Evolutionary conservation across 129 eudicot species (phyloP).

Genomic region (Glebionis coronaria): DNA sequence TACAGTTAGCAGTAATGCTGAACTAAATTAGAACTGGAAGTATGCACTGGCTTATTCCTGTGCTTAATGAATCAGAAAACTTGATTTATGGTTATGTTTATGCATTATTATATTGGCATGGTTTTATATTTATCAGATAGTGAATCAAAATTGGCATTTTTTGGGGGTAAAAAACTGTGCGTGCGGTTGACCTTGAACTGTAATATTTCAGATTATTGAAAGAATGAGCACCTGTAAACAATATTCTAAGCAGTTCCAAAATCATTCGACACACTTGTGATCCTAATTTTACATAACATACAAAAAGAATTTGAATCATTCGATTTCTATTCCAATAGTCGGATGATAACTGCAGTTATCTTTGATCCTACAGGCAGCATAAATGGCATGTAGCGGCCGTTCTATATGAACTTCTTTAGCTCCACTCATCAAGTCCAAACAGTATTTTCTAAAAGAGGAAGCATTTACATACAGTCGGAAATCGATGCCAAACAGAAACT

Average conservation of each 20-base stretch:
- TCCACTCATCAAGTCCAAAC: conserved; percentile 43
- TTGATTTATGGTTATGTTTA: too few relatives aligned
- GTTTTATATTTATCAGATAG: too few relatives aligned
- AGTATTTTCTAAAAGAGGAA: conserved; percentile 48
- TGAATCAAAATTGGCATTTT: neutral
- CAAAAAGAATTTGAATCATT: neutral
- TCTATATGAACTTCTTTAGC: conserved; percentile 32
- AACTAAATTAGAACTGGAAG: neutral
- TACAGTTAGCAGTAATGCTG: conserved; percentile 20
- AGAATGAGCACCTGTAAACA: neutral
- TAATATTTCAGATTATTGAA: neutral
- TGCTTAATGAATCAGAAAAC: too few relatives aligned
- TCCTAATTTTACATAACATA: neutral
- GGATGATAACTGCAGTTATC: conserved; percentile 37
- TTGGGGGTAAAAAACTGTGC: neutral
- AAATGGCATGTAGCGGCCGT: conserved; percentile 11
- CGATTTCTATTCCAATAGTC: conserved; percentile 33
- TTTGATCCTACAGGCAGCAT: conserved; percentile 37
- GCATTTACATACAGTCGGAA: conserved; percentile 50
- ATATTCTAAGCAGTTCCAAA: neutral
- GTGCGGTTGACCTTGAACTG: too few relatives aligned
- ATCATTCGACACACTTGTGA: neutral
- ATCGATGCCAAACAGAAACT: conserved; percentile 57
- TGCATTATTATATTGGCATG: too few relatives aligned
- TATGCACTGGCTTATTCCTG: neutral